Percentiles rank a stretch among this genome's conserved stretches.
phyloP scores from a whole-genome alignment of 768 basidiomycete genomes.

The Kondoa malvinella region DNA sequence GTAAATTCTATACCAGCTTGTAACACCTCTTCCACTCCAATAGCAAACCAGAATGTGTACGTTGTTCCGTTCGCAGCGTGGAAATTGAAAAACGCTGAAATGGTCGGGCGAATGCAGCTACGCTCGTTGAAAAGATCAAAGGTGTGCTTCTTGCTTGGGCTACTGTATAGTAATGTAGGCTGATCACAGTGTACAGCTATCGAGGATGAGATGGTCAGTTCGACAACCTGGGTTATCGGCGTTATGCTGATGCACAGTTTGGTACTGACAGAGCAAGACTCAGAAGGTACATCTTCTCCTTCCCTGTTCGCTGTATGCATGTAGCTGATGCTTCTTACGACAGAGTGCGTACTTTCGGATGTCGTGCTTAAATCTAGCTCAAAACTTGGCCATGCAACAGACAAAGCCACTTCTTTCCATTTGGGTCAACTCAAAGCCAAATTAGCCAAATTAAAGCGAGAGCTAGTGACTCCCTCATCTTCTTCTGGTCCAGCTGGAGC shows the following conservation, averaged over 20 bases:
- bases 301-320: too few relatives aligned
- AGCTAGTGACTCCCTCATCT: slow-evolving; percentile 61
- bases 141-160: too few relatives aligned
- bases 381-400: not conserved
- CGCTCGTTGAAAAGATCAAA: not conserved
- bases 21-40: not conserved
- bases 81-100: not conserved
- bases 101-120: not conserved
- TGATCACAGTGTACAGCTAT: not conserved
- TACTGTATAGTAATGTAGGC: not conserved
- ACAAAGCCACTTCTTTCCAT: slow-evolving; percentile 6
- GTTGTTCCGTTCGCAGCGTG: not conserved
- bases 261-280: not conserved
- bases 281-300: not conserved
- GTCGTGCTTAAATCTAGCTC: too few relatives aligned
- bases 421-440: slow-evolving; percentile 39
- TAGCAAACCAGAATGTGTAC: not conserved
- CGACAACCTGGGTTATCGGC: not conserved
- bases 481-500: slow-evolving; percentile 73
- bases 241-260: not conserved
- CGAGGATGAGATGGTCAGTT: not conserved
- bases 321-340: too few relatives aligned
- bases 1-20: not conserved
- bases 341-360: too few relatives aligned
- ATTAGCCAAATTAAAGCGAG: slow-evolving; percentile 86